A percentile compares a stretch with the other conserved stretches of the same genome.
phyloP scores from a whole-genome alignment of 306 rosid genomes.

The Cyclanthera cordifolia region DNA sequence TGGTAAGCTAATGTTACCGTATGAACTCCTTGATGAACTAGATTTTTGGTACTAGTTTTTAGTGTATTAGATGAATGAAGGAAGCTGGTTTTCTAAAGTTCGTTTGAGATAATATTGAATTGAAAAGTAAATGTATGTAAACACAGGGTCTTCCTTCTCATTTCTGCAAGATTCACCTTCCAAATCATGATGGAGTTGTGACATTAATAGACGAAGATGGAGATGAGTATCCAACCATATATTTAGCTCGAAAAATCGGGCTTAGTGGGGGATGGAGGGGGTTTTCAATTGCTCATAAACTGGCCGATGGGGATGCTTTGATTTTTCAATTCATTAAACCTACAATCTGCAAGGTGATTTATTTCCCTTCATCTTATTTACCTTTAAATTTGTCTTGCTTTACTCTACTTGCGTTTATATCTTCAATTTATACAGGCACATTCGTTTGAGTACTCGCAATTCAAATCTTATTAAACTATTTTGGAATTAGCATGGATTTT shows the following conservation, averaged over 20 bases:
- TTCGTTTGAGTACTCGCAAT: not conserved
- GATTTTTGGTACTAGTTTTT: not conserved
- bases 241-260: conserved; percentile 42
- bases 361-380: conserved; percentile 16
- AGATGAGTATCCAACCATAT: conserved; percentile 37
- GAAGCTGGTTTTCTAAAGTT: not conserved
- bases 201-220: conserved; percentile 52
- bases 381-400: no score
- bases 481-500: not conserved
- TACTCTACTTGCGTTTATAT: not conserved
- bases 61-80: not conserved
- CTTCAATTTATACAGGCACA: not conserved
- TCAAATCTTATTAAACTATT: not conserved
- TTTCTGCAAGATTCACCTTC: conserved; percentile 42
- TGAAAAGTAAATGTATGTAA: not conserved
- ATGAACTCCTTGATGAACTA: not conserved
- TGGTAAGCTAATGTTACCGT: conserved; percentile 30
- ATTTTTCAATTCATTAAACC: conserved; percentile 49
- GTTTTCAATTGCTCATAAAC: conserved; percentile 60
- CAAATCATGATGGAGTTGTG: conserved; percentile 28
- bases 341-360: conserved; percentile 64
- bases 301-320: conserved; percentile 73
- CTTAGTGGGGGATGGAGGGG: conserved; percentile 81
- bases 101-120: not conserved
- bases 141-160: conserved; percentile 56